These are phyloP conservation scores for Grigorovia jiainica DNA, from an alignment of 805 yeast genomes.

Conservation along the genomic window DNA sequence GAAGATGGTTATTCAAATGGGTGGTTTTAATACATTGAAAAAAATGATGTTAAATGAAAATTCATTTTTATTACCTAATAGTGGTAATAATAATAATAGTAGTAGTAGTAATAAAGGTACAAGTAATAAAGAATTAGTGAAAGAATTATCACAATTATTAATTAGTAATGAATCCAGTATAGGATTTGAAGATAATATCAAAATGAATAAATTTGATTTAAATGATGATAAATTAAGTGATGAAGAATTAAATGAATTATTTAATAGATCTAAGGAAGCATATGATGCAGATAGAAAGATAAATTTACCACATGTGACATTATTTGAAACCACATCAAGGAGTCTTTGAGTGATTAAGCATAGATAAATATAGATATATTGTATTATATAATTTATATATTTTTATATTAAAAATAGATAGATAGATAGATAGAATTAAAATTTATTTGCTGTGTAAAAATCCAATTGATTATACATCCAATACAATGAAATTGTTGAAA, in stretches of 20 bases:
- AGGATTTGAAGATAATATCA: constrained; percentile 13
- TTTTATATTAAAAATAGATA: too few relatives aligned
- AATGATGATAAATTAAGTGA: constrained; percentile 24
- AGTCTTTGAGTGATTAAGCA: too few relatives aligned
- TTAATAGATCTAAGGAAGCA: constrained; percentile 39
- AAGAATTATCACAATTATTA: constrained; percentile 35
- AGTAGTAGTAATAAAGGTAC: constrained; percentile 12
- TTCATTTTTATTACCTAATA: constrained; percentile 15
- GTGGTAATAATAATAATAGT: constrained; percentile 12
- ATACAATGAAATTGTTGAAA: constrained; percentile 56
- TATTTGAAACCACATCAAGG: constrained; percentile 31
- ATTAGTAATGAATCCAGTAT: constrained; percentile 33
- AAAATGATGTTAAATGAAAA: constrained; percentile 29
- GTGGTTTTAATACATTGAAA: constrained; percentile 40
- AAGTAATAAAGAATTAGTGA: constrained; percentile 28
- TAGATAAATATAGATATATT: too few relatives aligned
- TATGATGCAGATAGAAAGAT: constrained; percentile 26
- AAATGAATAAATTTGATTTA: constrained; percentile 17
- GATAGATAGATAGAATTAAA: too few relatives aligned
- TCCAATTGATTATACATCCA: constrained; percentile 78
- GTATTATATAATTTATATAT: too few relatives aligned
- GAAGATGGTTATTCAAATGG: constrained; percentile 61
- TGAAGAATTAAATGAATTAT: constrained; percentile 40
- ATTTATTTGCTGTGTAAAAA: constrained; percentile 38
- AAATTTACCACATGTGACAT: constrained; percentile 28